A percentile compares a stretch with the other conserved stretches of the same genome.
Conservation (phyloP, 2,329 filamentous ascomycete genomes). For the Trichoderma citrinoviride region DNA sequence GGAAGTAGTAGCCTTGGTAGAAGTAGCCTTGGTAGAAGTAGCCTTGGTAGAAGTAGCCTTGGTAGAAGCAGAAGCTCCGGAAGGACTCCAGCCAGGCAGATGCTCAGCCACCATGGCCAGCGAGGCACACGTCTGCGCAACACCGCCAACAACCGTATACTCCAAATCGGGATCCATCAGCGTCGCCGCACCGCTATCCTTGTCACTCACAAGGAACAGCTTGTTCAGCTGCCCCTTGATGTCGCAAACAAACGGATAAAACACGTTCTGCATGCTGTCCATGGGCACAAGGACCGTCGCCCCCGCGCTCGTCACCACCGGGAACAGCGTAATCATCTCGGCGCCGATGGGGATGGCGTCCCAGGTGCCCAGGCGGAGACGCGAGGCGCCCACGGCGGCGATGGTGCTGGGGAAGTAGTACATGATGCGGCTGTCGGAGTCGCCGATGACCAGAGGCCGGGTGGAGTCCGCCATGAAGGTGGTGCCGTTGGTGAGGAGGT, state of each 20-base stretch:
- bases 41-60: background rate
- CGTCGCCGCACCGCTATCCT: background rate
- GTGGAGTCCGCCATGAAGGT: background rate
- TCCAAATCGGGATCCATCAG: background rate
- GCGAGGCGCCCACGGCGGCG: background rate
- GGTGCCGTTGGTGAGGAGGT: background rate
- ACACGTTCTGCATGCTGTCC: background rate
- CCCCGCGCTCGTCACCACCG: background rate
- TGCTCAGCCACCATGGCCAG: constrained; percentile 5
- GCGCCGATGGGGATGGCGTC: background rate
- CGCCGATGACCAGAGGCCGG: background rate
- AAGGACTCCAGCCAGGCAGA: background rate
- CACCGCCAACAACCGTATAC: background rate
- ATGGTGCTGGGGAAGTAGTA: constrained; percentile 9
- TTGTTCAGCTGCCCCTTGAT: constrained; percentile 11
- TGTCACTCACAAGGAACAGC: background rate
- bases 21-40: too few relatives aligned
- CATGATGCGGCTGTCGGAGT: background rate
- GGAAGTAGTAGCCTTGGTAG: background rate
- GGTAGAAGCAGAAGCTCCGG: background rate
- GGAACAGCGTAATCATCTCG: background rate
- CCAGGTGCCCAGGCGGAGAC: background rate
- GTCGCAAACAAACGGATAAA: background rate
- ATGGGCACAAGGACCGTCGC: background rate
- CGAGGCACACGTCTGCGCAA: background rate